These are phyloP conservation scores for Daucus carota DNA, from an alignment of 129 eudicot genomes.

Conservation along the genomic window DNA sequence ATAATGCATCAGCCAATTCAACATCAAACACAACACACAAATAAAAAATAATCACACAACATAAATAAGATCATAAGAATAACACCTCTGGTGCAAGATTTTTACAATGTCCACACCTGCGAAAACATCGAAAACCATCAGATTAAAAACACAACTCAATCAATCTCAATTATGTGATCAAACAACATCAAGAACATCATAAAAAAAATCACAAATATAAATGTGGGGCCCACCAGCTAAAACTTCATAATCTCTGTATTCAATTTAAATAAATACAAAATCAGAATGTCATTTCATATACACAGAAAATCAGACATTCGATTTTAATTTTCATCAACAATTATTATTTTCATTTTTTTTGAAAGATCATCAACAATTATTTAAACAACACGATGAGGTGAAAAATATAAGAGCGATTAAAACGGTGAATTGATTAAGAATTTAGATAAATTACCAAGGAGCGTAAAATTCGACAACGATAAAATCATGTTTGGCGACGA, in stretches of 20 bases:
- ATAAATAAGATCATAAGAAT: background rate
- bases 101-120: conserved; percentile 86
- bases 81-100: conserved; percentile 82
- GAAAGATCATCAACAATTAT: background rate
- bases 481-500: conserved; percentile 43
- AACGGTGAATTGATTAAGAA: background rate
- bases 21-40: background rate
- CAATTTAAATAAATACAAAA: too few species aligned
- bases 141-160: background rate
- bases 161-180: background rate
- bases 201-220: background rate
- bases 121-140: background rate
- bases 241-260: too few species aligned
- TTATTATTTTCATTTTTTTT: too few species aligned
- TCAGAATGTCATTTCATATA: too few species aligned
- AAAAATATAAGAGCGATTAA: background rate
- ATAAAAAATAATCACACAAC: background rate
- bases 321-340: too few species aligned
- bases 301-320: too few species aligned
- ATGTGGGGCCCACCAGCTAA: background rate
- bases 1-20: background rate
- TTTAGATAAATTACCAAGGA: conserved; percentile 40
- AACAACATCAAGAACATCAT: background rate
- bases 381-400: background rate
- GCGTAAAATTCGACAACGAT: conserved; percentile 82